These are phyloP conservation scores for Sclerotinia glacialis DNA, from an alignment of 2,329 filamentous ascomycete species.

Conservation along the genomic window DNA sequence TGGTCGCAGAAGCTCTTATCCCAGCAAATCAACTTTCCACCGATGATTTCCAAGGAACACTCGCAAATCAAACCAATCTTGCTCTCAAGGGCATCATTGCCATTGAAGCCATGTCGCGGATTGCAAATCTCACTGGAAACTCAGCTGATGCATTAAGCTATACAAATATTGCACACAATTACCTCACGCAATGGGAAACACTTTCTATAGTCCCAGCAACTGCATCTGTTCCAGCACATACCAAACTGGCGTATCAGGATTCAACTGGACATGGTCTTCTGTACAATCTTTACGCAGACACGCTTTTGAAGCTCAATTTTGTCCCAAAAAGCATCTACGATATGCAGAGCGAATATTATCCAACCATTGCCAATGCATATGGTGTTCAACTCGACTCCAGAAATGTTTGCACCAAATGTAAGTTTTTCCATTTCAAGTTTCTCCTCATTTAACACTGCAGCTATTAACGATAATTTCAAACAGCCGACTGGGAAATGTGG, in stretches of 20 bases:
- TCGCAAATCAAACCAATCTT: slow-evolving; percentile 77
- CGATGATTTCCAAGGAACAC: slow-evolving; percentile 78
- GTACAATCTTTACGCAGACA: slow-evolving; percentile 83
- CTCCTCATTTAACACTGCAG: background rate
- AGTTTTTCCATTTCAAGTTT: background rate
- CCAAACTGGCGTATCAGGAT: slow-evolving; percentile 77
- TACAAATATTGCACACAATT: slow-evolving; percentile 60
- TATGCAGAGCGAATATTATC: slow-evolving; percentile 75
- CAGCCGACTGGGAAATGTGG: slow-evolving; percentile 77
- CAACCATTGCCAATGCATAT: slow-evolving; percentile 66
- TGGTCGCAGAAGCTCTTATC: slow-evolving; percentile 70
- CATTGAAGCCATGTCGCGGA: slow-evolving; percentile 74
- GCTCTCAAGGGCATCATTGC: slow-evolving; percentile 82
- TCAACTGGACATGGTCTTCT: slow-evolving; percentile 48
- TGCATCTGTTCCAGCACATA: slow-evolving; percentile 56
- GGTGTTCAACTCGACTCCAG: slow-evolving; percentile 80
- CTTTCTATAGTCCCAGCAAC: slow-evolving; percentile 64
- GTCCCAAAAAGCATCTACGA: slow-evolving; percentile 74
- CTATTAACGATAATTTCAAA: background rate
- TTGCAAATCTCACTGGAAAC: slow-evolving; percentile 61
- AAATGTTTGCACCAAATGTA: slow-evolving; percentile 74
- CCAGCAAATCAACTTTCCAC: slow-evolving; percentile 77
- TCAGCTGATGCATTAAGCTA: slow-evolving; percentile 57
- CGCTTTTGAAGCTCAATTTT: slow-evolving; percentile 72
- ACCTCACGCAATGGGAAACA: slow-evolving; percentile 70